Evolutionary conservation across 2,329 filamentous ascomycete genomes (phyloP).

Genomic region (Alternaria sp.): DNA sequence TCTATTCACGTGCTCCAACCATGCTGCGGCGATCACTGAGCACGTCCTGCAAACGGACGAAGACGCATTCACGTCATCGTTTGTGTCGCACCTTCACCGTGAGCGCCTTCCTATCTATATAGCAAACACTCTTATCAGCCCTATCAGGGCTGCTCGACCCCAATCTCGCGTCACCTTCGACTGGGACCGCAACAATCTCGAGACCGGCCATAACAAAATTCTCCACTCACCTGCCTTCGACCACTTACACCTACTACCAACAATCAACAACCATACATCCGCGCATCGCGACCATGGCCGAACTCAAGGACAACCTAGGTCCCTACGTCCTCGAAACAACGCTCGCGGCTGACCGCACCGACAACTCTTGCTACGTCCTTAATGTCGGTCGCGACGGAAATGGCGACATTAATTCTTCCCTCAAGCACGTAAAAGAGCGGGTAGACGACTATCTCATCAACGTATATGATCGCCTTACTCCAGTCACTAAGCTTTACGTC

Average conservation of each 20-base stretch:
- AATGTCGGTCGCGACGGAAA: conserved; percentile 22
- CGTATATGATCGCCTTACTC: neutral
- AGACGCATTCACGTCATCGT: conserved; percentile 2
- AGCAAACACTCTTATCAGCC: conserved; percentile 12
- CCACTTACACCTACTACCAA: neutral
- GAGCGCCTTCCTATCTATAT: conserved; percentile 8
- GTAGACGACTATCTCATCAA: conserved; percentile 15
- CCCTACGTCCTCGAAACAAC: conserved; percentile 21
- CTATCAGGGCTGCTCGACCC: neutral
- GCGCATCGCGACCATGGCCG: conserved; percentile 14
- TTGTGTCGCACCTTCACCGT: conserved; percentile 6
- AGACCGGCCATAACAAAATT: neutral
- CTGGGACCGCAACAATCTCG: neutral
- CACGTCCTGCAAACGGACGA: conserved; percentile 1
- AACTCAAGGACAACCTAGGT: conserved; percentile 13
- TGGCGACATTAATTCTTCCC: conserved; percentile 13
- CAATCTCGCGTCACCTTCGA: neutral
- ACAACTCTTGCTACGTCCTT: conserved; percentile 21
- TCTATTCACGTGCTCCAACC: neutral
- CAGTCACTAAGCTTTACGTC: conserved; percentile 34
- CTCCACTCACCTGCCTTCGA: neutral
- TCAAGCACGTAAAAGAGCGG: conserved; percentile 9
- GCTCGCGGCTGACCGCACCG: conserved; percentile 13
- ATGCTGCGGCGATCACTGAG: neutral
- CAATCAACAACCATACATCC: neutral